Percentiles rank a stretch among this genome's conserved stretches.
phyloP scores from a whole-genome alignment of 768 basidiomycete species.

The Phylloporus scabripes region DNA sequence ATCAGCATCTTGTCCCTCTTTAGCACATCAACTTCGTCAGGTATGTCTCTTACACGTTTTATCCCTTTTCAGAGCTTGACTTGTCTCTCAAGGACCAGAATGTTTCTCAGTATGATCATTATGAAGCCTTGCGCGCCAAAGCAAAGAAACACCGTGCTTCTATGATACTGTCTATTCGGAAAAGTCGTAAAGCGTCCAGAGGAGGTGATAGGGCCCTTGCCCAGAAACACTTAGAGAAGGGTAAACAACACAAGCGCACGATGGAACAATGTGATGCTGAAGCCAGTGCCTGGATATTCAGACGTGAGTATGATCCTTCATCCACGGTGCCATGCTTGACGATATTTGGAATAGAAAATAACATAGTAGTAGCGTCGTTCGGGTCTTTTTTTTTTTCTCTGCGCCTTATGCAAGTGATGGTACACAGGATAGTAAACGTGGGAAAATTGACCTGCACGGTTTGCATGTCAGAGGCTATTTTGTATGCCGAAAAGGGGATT shows the following conservation, averaged over 20 bases:
- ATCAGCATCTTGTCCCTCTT: too few species aligned
- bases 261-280: conserved; percentile 86
- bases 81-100: conserved; percentile 38
- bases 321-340: not conserved
- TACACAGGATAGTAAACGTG: conserved; percentile 56
- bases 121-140: conserved; percentile 60
- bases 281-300: conserved; percentile 86
- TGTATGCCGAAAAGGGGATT: conserved; percentile 65
- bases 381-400: too few species aligned
- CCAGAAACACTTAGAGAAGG: conserved; percentile 75
- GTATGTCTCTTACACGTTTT: conserved; percentile 2
- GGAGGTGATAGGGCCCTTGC: conserved; percentile 71
- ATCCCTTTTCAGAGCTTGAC: not conserved
- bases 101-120: conserved; percentile 49
- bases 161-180: conserved; percentile 67
- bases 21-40: too few species aligned
- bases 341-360: conserved; percentile 54
- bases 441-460: conserved; percentile 86
- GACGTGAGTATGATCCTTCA: conserved; percentile 36
- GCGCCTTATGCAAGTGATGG: not conserved
- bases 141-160: conserved; percentile 76
- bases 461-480: conserved; percentile 91
- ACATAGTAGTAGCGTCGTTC: too few species aligned
- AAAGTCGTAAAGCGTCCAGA: conserved; percentile 71
- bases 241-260: conserved; percentile 68